Evolutionary conservation across 768 basidiomycete genomes (phyloP).

Genomic region (Boletus reticulatus): DNA sequence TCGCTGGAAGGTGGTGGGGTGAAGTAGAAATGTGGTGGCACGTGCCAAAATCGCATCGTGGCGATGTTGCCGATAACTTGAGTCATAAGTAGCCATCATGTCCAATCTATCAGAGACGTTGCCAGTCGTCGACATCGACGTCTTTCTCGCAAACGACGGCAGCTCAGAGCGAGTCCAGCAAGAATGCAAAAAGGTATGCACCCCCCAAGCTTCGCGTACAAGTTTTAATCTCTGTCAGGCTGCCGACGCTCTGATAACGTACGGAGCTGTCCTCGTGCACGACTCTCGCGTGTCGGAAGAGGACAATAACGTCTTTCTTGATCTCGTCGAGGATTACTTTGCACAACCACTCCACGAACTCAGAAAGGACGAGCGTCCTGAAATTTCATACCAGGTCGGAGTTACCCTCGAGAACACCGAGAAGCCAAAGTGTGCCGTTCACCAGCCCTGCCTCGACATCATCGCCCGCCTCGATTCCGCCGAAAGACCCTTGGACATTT

Average conservation of each 20-base stretch:
- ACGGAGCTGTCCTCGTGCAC: conserved; percentile 82
- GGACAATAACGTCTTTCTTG: conserved; percentile 80
- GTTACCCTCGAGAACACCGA: conserved; percentile 97
- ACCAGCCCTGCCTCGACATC: conserved; percentile 78
- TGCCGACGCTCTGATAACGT: conserved; percentile 76
- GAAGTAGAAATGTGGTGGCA: conserved; percentile 29
- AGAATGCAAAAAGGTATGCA: conserved; percentile 65
- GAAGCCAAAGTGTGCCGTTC: conserved; percentile 81
- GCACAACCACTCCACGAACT: conserved; percentile 61
- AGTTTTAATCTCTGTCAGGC: conserved; percentile 45
- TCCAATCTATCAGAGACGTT: conserved; percentile 49
- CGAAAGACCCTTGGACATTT: conserved; percentile 84
- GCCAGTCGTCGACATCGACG: conserved; percentile 75
- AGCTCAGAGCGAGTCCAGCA: conserved; percentile 46
- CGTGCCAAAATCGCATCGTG: conserved; percentile 22
- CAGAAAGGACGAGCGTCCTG: conserved; percentile 77
- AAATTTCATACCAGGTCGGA: conserved; percentile 88
- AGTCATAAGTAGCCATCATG: conserved; percentile 22
- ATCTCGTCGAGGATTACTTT: conserved; percentile 94
- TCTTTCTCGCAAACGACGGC: conserved; percentile 51
- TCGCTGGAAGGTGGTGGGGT: conserved; percentile 14
- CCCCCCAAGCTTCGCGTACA: background rate
- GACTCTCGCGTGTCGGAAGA: conserved; percentile 83
- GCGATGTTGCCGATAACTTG: background rate
- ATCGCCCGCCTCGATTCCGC: conserved; percentile 73